These are phyloP conservation scores for Fusarium verticillioides DNA, from an alignment of 2,329 filamentous ascomycete species.

Conservation along the genomic window DNA sequence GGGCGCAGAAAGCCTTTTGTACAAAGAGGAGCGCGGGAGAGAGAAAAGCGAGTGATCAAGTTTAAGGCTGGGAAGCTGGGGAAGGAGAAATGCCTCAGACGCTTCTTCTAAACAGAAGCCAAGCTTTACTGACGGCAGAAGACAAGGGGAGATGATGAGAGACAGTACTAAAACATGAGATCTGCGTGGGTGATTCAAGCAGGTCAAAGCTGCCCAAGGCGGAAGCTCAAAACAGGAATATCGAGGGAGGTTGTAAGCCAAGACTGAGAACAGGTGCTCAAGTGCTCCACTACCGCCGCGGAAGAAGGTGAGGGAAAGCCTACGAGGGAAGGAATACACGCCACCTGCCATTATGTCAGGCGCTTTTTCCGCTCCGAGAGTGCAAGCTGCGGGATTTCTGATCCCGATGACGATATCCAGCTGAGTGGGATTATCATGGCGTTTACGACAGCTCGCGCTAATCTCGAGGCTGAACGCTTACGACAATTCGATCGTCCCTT, in stretches of 20 bases:
- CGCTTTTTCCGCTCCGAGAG: not conserved
- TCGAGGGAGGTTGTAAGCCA: constrained; percentile 7
- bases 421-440: not conserved
- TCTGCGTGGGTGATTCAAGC: constrained; percentile 30
- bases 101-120: constrained; percentile 14
- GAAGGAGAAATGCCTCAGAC: constrained; percentile 24
- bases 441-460: not conserved
- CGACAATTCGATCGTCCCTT: not conserved
- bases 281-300: not conserved
- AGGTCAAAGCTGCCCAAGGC: constrained; percentile 5
- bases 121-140: constrained; percentile 9
- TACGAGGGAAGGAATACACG: not conserved
- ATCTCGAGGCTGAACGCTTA: not conserved
- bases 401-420: not conserved
- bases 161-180: constrained; percentile 31
- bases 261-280: not conserved
- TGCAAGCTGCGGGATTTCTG: constrained; percentile 12
- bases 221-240: constrained; percentile 21
- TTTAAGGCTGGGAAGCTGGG: not conserved
- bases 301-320: not conserved
- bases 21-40: not conserved
- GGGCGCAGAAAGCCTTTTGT: constrained; percentile 32
- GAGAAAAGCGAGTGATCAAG: not conserved
- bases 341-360: not conserved
- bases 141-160: constrained; percentile 33